Evolutionary conservation across 495 filamentous ascomycete genomes (phyloP), one percentile per base, ranked within the genome.

Genomic region (Talaromyces wortmannii): DNA sequence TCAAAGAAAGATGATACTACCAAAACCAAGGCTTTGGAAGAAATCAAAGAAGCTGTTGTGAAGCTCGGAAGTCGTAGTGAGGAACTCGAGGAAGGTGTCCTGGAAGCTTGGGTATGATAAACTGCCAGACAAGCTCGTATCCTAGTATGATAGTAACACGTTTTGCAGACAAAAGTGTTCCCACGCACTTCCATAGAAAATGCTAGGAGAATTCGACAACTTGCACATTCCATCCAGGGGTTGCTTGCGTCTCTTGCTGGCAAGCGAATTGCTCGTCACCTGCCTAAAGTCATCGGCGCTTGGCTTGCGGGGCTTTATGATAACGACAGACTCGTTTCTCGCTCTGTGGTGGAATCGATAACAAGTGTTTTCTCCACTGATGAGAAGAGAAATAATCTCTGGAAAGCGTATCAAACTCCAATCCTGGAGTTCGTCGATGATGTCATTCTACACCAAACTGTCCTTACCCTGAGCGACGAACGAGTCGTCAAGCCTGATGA

Each of bases 261-360:
- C 16, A 95, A 91, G 70, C 80, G 89, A 51, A 84, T 95, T 60
- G 89, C 85, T 36, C 89, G 82, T 59, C 76, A 86, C 61, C 75
- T 97, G 57, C 82, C 90, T 3, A 79, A 81, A 30, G 76, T 95
- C 31, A 84, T 91, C 17, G 90, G 89, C 7, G 77, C 90, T 10
- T 99, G 95, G 95, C 77, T 96, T 29, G 86, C 86, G 30, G 92
- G 95, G 11, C 77, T 85, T 2, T 92, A 91, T 63, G 95, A 99
- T 64, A 86, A 78, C 56, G 94, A 99, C 65, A 82, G 82, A 50
- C 74, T 75, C 12, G 88, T 88, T 1, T 77, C 85, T 30, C 83
- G 82, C 32, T 81, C 88, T 3, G 89, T 92, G n/a, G 72, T 78
- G 52, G 85, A 91, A 46, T 86, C 89, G 0, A 74, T 97, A 15